Conservation (phyloP, 345 rosid genomes). For the Gossypium longicalyx region DNA sequence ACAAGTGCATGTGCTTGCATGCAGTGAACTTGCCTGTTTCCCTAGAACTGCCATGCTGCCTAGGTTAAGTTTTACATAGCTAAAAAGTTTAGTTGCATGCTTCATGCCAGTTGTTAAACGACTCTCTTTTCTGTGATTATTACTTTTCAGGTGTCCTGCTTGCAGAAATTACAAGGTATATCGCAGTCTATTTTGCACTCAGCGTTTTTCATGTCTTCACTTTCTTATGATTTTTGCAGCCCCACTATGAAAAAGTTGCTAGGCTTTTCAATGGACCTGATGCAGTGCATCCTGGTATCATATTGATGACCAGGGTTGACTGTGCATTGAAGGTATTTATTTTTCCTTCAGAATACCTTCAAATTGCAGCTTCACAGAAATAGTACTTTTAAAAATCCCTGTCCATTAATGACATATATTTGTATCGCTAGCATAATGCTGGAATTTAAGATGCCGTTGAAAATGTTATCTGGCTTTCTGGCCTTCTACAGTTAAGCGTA, state of each 20-base stretch:
- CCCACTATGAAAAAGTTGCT: slow-evolving; percentile 92
- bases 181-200: slow-evolving; percentile 9
- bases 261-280: slow-evolving; percentile 87
- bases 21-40: too few species aligned
- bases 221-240: slow-evolving; percentile 37
- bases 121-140: slow-evolving; percentile 16
- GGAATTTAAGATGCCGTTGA: background rate
- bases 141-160: slow-evolving; percentile 89
- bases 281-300: slow-evolving; percentile 76
- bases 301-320: slow-evolving; percentile 90
- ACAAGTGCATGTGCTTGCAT: background rate
- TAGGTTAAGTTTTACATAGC: background rate
- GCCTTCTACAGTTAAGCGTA: slow-evolving; percentile 1
- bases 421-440: background rate
- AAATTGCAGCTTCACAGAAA: background rate
- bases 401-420: background rate
- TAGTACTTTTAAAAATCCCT: background rate
- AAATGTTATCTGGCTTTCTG: background rate
- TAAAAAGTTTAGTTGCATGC: background rate
- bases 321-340: slow-evolving; percentile 77
- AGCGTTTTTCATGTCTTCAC: background rate
- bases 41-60: background rate
- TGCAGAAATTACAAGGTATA: slow-evolving; percentile 97
- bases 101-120: slow-evolving; percentile 4
- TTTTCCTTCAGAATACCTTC: background rate